Evolutionary conservation across 305 asterid genomes (phyloP), one percentile per base, ranked within the genome.

Genomic region (Fraxinus dipetala): DNA sequence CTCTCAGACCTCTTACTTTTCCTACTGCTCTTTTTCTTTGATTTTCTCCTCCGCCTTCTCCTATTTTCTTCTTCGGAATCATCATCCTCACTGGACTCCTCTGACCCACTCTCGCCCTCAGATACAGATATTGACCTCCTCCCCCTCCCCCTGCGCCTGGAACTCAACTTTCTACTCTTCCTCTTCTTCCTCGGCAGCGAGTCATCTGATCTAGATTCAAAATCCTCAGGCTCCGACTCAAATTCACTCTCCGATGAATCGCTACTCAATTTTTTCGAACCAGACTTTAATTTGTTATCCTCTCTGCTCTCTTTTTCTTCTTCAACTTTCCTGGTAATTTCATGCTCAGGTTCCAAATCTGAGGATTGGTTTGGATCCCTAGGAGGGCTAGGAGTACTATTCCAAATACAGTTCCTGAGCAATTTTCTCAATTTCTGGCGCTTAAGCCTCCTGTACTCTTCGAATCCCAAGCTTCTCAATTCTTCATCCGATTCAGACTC

Each of bases 321-420:
- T 78, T 81, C 91, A 20, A 11, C 89, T 8, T 43, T 89, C 76
- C 43, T 31, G 43, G 26, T 31, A 24, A 84, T 31, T 73, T 85
- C 90, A 32, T 91, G 95, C 51, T 87, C 94, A 5, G 84, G 13
- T 72, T 89, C 90, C 24, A 77, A 89, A 76, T 87, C 92, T 36
- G 92, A 91, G 6, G 87, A 87, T 3, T 85, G 92, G 80, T 86
- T 83, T 6, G 91, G 90, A 85, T 73, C 89, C 91, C 99, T 92
- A 79, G 97, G 96, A 36, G 99, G 99, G 80, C 99, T 96, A 73
- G 99, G 99, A 1, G 99, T 94, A 80, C 92, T 90, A 43, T 85
- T 90, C 98, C 98, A 96, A 31, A 96, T 83, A 83, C 93, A 85
- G 79, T 73, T 79, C 59, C 34, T 87, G 3, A 90, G 85, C 87